Conservation (phyloP, 1,284 basidiomycete species). For the Fomitopsis pinicola region DNA sequence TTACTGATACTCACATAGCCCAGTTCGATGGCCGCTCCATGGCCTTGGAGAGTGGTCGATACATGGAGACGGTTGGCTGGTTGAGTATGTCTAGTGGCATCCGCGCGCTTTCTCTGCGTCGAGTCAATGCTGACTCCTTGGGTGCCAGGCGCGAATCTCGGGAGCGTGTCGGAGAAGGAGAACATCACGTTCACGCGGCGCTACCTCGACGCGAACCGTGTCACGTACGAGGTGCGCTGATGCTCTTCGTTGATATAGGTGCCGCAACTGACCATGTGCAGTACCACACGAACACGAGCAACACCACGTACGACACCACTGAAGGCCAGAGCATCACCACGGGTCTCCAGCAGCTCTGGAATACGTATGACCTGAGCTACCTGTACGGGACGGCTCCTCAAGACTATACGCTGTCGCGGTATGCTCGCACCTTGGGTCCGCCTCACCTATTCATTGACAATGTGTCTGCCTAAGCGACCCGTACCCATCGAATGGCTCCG, state of each 20-base stretch:
- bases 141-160: conserved; percentile 44
- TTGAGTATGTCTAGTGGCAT: background rate
- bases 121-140: background rate
- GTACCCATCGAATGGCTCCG: conserved; percentile 61
- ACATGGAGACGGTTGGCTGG: conserved; percentile 83
- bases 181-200: conserved; percentile 62
- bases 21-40: conserved; percentile 63
- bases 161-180: conserved; percentile 35
- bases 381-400: conserved; percentile 68
- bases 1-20: conserved; percentile 23
- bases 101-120: background rate
- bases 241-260: background rate
- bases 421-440: conserved; percentile 15
- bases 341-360: conserved; percentile 49
- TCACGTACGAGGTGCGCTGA: conserved; percentile 57
- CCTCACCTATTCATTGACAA: background rate
- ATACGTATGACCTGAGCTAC: conserved; percentile 49
- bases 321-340: conserved; percentile 46
- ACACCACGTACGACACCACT: no score
- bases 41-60: conserved; percentile 76
- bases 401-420: conserved; percentile 65
- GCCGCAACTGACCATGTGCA: conserved; percentile 20
- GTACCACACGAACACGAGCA: conserved; percentile 45
- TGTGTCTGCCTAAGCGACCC: conserved; percentile 37
- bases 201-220: conserved; percentile 71